These are phyloP conservation scores for Uncinocarpus reesii DNA, from an alignment of 2,329 filamentous ascomycete species.

Conservation along the genomic window DNA sequence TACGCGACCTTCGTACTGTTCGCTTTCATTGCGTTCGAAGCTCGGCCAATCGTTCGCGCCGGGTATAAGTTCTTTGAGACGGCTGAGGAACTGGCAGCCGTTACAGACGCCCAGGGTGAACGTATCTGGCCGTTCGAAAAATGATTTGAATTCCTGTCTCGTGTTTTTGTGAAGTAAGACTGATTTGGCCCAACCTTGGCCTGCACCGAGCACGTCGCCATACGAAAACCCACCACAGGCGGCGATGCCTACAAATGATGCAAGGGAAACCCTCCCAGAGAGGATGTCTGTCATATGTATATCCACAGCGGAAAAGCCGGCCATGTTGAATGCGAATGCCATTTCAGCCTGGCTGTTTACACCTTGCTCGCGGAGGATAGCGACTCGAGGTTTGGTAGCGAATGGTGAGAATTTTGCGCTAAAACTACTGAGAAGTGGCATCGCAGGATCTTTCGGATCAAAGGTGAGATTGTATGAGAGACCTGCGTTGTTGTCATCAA, in stretches of 20 bases:
- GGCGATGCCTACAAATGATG: conserved; percentile 75
- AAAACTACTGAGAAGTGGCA: conserved; percentile 57
- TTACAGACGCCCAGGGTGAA: conserved; percentile 95
- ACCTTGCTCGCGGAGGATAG: conserved; percentile 88
- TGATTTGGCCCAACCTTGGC: conserved; percentile 90
- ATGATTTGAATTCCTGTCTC: conserved; percentile 66
- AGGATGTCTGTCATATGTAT: conserved; percentile 94
- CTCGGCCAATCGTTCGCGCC: conserved; percentile 73
- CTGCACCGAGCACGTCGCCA: conserved; percentile 84
- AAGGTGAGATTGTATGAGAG: conserved; percentile 75
- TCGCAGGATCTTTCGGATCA: conserved; percentile 63
- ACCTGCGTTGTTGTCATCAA: conserved; percentile 67
- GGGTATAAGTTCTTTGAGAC: conserved; percentile 72
- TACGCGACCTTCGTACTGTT: conserved; percentile 83
- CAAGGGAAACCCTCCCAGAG: conserved; percentile 65
- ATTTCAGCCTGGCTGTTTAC: conserved; percentile 96
- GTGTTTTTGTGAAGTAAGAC: conserved; percentile 72
- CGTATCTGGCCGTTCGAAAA: conserved; percentile 81
- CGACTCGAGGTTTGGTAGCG: conserved; percentile 61
- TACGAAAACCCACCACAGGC: conserved; percentile 98
- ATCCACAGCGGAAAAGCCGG: conserved; percentile 84
- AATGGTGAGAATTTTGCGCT: conserved; percentile 47
- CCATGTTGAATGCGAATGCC: conserved; percentile 87
- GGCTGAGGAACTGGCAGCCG: conserved; percentile 87
- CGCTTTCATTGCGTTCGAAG: conserved; percentile 72